Conservation (phyloP, 2,329 filamentous ascomycete species). For the Botryotinia convoluta region DNA sequence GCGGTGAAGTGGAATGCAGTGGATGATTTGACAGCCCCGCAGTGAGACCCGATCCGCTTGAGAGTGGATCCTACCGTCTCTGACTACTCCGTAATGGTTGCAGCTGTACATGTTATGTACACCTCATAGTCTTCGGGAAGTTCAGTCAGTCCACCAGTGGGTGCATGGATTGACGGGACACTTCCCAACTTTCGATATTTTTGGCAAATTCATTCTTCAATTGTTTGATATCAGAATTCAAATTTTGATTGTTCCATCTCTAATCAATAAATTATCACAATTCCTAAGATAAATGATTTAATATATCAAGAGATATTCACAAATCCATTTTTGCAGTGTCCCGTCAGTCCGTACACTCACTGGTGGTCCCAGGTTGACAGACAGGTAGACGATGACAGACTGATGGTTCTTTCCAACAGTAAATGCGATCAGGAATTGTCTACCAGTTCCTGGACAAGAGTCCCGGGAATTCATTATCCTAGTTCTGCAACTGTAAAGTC, state of each 20-base stretch:
- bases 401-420: neutral
- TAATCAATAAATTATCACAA: too few species aligned
- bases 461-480: neutral
- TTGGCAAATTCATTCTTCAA: too few species aligned
- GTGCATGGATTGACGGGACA: too few species aligned
- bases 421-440: neutral
- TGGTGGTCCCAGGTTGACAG: neutral
- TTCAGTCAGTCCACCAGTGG: neutral
- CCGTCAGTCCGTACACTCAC: too few species aligned
- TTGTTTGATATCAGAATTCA: too few species aligned
- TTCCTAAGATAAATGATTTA: too few species aligned
- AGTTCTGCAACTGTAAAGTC: neutral
- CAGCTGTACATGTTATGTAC: neutral
- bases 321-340: too few species aligned
- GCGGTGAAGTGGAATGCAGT: fast-evolving
- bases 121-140: neutral
- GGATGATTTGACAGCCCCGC: neutral
- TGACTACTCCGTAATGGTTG: neutral
- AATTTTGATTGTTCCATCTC: too few species aligned
- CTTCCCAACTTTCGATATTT: too few species aligned
- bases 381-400: neutral
- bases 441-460: neutral
- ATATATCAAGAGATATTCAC: too few species aligned
- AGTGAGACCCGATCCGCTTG: neutral
- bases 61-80: neutral